Conservation (phyloP, 2,329 filamentous ascomycete genomes). For the Hymenoscyphus albidus region DNA sequence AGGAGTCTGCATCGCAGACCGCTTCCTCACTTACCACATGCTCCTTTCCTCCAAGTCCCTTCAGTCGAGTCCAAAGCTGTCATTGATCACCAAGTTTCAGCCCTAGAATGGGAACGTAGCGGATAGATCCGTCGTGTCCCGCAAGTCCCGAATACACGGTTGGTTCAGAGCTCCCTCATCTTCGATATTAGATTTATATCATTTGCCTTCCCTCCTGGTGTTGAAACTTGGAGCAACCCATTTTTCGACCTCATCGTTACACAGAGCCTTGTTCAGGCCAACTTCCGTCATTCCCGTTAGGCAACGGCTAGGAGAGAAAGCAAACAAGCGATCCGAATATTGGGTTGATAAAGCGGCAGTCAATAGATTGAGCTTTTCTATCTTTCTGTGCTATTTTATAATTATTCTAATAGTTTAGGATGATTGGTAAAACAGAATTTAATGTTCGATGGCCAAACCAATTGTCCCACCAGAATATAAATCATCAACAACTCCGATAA, state of each 20-base stretch:
- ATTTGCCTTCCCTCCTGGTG: constrained; percentile 8
- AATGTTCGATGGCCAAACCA: neutral
- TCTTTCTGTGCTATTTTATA: constrained; percentile 5
- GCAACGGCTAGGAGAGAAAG: constrained; percentile 19
- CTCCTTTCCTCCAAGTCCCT: neutral
- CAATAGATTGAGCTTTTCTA: constrained; percentile 17
- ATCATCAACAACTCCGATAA: too few relatives aligned
- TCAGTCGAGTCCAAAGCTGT: neutral
- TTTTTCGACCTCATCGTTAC: constrained; percentile 20
- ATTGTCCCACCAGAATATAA: neutral
- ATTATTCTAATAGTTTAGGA: neutral
- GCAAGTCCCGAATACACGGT: neutral
- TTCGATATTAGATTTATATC: neutral
- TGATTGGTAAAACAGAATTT: neutral
- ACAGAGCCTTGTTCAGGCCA: constrained; percentile 22
- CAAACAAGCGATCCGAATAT: constrained; percentile 20
- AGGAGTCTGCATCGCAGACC: constrained; percentile 2
- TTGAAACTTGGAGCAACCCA: constrained; percentile 24
- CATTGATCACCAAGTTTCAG: constrained; percentile 5
- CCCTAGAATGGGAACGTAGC: constrained; percentile 1
- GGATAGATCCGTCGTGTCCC: constrained; percentile 4
- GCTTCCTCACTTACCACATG: neutral
- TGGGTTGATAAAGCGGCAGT: constrained; percentile 16
- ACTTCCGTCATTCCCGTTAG: constrained; percentile 9
- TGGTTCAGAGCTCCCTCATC: neutral